phyloP scores from a whole-genome alignment of 192 early-diverging fungal species.

The Coemansia sp. region DNA sequence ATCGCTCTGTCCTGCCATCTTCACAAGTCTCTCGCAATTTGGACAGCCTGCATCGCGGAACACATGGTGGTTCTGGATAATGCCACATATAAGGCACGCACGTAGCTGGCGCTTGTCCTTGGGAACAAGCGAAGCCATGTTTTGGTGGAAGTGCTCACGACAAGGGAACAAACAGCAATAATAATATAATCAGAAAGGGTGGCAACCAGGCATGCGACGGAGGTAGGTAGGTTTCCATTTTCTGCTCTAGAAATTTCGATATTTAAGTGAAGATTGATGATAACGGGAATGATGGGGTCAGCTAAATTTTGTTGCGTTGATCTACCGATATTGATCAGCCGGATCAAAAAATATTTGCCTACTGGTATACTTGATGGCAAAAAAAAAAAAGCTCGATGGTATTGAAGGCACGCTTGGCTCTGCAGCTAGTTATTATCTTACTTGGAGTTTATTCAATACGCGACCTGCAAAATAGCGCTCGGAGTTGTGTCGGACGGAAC shows the following conservation, averaged over 20 bases:
- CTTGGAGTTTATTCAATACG: not conserved
- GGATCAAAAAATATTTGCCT: not conserved
- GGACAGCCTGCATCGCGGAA: constrained; percentile 75
- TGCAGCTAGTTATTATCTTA: not conserved
- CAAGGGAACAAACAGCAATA: constrained; percentile 5
- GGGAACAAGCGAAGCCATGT: constrained; percentile 55
- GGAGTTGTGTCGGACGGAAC: not conserved
- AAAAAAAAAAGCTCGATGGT: not conserved
- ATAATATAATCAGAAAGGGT: not conserved
- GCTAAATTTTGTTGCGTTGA: not conserved
- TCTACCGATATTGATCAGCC: too few species aligned
- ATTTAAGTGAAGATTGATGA: not conserved
- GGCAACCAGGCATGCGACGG: not conserved
- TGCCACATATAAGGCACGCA: constrained; percentile 76
- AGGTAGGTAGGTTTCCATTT: not conserved
- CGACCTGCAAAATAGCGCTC: not conserved
- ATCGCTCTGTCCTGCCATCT: constrained; percentile 63
- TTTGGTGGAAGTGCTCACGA: not conserved
- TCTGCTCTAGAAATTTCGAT: too few species aligned
- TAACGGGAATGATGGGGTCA: not conserved
- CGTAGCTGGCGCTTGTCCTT: constrained; percentile 70
- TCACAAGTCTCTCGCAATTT: constrained; percentile 77
- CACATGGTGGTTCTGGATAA: constrained; percentile 72
- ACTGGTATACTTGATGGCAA: not conserved
- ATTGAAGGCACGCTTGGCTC: not conserved